These are phyloP conservation scores for Porcisia hertigi DNA, from an alignment of 208 protist genomes.

Conservation along the genomic window DNA sequence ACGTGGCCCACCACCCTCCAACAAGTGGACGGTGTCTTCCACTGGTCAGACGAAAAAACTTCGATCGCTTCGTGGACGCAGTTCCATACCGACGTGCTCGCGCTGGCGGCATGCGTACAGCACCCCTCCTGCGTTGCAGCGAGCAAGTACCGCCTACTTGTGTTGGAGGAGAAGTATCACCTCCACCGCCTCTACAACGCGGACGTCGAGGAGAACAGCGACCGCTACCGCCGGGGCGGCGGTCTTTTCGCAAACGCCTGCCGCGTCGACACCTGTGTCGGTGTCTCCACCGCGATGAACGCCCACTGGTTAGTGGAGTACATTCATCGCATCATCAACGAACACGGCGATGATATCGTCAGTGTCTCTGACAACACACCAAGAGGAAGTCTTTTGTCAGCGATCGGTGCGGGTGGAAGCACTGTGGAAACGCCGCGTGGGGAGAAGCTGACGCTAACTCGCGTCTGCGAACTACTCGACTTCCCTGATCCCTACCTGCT, in stretches of 20 bases:
- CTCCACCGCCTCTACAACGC: slow-evolving; percentile 92
- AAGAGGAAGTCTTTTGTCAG: not conserved
- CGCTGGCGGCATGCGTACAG: slow-evolving; percentile 49
- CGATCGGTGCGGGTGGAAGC: slow-evolving; percentile 8
- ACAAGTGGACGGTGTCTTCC: slow-evolving; percentile 67
- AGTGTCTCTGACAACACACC: slow-evolving; percentile 1
- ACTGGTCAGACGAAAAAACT: slow-evolving; percentile 54
- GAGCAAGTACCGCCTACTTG: slow-evolving; percentile 74
- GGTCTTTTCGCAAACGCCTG: slow-evolving; percentile 87
- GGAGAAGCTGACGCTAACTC: slow-evolving; percentile 50
- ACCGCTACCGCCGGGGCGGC: slow-evolving; percentile 60
- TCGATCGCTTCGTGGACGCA: slow-evolving; percentile 67
- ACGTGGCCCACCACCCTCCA: slow-evolving; percentile 47
- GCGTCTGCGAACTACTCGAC: slow-evolving; percentile 67
- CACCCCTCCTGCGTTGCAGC: slow-evolving; percentile 54
- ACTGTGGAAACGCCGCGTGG: not conserved
- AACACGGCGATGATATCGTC: slow-evolving; percentile 80
- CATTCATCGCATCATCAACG: slow-evolving; percentile 90
- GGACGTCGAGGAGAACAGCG: slow-evolving; percentile 66
- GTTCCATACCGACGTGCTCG: slow-evolving; percentile 69
- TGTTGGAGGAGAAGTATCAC: slow-evolving; percentile 94
- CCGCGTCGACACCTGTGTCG: slow-evolving; percentile 95
- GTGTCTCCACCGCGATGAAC: slow-evolving; percentile 85
- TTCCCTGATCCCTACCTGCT: slow-evolving; percentile 70
- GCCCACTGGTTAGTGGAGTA: slow-evolving; percentile 89